These are phyloP conservation scores for Solanum hybrid DNA, from an alignment of 305 asterid species.

Conservation along the genomic window DNA sequence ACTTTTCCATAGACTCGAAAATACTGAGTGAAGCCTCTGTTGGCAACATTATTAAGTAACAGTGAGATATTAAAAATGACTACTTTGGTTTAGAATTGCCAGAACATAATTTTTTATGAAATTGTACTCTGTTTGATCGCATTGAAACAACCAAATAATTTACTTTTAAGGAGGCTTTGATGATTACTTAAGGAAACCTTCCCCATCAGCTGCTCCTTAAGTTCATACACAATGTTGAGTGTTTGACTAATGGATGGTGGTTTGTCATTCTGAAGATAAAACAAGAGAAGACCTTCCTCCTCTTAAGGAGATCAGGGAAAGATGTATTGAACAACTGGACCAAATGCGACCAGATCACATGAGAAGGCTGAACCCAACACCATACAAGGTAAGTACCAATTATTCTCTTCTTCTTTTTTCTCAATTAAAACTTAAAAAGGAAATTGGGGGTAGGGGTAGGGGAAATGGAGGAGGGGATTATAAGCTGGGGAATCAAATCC, in stretches of 20 bases:
- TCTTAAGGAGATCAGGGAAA: conserved; percentile 50
- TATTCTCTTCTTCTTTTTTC: not conserved
- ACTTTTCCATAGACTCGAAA: not conserved
- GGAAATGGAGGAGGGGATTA: not conserved
- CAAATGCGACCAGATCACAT: conserved; percentile 95
- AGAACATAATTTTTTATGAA: not conserved
- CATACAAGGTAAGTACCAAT: conserved; percentile 69
- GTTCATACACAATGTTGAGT: not conserved
- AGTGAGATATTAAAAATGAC: not conserved
- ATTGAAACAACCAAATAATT: not conserved
- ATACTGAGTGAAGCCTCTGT: not conserved
- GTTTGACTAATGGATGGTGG: not conserved
- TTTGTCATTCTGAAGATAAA: conserved; percentile 33
- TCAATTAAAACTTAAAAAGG: not conserved
- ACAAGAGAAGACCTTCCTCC: conserved; percentile 62
- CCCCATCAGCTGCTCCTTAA: not conserved
- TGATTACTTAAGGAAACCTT: not conserved
- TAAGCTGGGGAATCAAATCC: not conserved
- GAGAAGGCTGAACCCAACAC: conserved; percentile 98
- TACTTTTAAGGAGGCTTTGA: not conserved
- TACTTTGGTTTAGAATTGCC: not conserved
- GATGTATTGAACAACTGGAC: conserved; percentile 72
- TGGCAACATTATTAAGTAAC: not conserved
- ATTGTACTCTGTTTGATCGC: not conserved
- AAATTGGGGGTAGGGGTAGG: not conserved